Evolutionary conservation across 352 stramenopile species (phyloP).

Genomic region (Chrysophaeum taylorii): DNA sequence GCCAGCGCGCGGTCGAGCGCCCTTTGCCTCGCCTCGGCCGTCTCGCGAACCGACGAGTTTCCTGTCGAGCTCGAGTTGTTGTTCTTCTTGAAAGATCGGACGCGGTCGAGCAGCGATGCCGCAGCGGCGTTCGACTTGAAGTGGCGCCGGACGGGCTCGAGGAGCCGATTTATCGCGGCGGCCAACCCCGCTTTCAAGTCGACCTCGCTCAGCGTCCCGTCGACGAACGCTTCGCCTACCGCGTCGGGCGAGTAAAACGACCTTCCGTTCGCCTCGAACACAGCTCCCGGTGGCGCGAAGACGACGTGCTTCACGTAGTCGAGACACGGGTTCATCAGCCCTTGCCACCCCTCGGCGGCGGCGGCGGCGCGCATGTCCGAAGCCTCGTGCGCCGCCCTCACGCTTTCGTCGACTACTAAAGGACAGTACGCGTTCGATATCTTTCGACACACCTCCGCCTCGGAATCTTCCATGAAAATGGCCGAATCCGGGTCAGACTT

Average conservation of each 20-base stretch:
- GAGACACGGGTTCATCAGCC: constrained; percentile 88
- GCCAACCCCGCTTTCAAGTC: constrained; percentile 75
- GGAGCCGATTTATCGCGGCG: constrained; percentile 82
- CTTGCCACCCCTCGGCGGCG: too few species aligned
- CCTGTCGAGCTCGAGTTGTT: too few species aligned
- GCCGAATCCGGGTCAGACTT: constrained; percentile 93
- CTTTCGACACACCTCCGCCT: constrained; percentile 62
- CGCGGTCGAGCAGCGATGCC: constrained; percentile 83
- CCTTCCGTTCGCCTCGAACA: constrained; percentile 41
- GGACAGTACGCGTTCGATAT: constrained; percentile 52
- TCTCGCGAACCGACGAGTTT: too few species aligned
- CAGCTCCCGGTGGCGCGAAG: constrained; percentile 56
- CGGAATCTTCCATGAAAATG: constrained; percentile 97
- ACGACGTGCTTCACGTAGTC: constrained; percentile 97
- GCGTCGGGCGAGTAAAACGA: constrained; percentile 72
- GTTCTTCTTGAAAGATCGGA: constrained; percentile 85
- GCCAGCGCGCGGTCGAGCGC: too few species aligned
- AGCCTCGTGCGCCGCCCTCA: neutral
- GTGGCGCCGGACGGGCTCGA: constrained; percentile 91
- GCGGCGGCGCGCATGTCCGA: constrained; percentile 46
- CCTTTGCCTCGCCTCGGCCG: too few species aligned
- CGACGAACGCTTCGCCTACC: constrained; percentile 73
- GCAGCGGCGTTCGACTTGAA: constrained; percentile 81
- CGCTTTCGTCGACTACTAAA: constrained; percentile 20
- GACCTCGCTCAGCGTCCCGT: constrained; percentile 55